Evolutionary conservation across 495 filamentous ascomycete species (phyloP).

Genomic region (Podospora appendiculata): DNA sequence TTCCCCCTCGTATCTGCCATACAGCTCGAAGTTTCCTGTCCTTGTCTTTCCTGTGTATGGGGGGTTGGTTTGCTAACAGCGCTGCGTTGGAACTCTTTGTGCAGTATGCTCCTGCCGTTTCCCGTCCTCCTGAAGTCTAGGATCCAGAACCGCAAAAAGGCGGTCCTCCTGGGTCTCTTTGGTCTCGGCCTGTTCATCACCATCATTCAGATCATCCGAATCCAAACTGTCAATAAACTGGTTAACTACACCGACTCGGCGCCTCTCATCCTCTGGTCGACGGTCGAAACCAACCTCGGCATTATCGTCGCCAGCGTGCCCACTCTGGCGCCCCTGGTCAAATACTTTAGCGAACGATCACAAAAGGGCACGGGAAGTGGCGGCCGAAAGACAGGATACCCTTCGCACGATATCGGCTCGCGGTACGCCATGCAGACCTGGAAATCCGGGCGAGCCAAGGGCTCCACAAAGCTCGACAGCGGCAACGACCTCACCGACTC

Average conservation of each 20-base stretch:
- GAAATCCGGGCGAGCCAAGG: slow-evolving; percentile 7
- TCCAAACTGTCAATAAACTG: slow-evolving; percentile 39
- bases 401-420: slow-evolving; percentile 30
- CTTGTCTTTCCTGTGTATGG: too few species aligned
- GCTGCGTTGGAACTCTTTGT: too few species aligned
- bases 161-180: slow-evolving; percentile 39
- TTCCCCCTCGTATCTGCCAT: neutral
- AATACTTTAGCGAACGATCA: slow-evolving; percentile 24
- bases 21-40: too few species aligned
- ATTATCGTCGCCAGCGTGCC: slow-evolving; percentile 43
- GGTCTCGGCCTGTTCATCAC: slow-evolving; percentile 47
- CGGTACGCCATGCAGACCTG: slow-evolving; percentile 17
- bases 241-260: slow-evolving; percentile 37
- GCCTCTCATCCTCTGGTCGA: slow-evolving; percentile 43
- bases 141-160: slow-evolving; percentile 30
- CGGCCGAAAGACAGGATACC: slow-evolving; percentile 23
- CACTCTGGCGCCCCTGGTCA: slow-evolving; percentile 43
- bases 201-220: slow-evolving; percentile 46
- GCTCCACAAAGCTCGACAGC: slow-evolving; percentile 11
- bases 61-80: too few species aligned
- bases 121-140: slow-evolving; percentile 40
- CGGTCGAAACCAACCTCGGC: slow-evolving; percentile 43
- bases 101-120: slow-evolving; percentile 39
- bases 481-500: slow-evolving; percentile 10
- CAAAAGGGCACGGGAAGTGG: slow-evolving; percentile 2